Evolutionary conservation across 2,329 filamentous ascomycete genomes (phyloP).

Genomic region (Ophiobolus disseminans): DNA sequence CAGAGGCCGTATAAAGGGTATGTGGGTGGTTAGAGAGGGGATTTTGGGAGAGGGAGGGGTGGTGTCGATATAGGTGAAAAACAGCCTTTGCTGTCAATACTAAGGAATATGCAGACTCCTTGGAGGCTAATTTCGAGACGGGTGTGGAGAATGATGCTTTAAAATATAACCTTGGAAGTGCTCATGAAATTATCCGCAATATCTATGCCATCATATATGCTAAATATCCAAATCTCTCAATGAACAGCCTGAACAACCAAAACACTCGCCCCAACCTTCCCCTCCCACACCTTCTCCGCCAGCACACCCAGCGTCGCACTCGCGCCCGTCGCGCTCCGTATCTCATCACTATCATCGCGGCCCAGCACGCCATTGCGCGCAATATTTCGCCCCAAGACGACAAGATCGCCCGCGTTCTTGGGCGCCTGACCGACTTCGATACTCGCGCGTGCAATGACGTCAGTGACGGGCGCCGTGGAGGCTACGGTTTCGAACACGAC

Average conservation of each 20-base stretch:
- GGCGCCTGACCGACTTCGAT: conserved; percentile 66
- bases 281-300: conserved; percentile 65
- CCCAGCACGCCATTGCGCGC: conserved; percentile 33
- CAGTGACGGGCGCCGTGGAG: conserved; percentile 45
- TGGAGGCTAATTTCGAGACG: too few relatives aligned
- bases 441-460: conserved; percentile 62
- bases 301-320: conserved; percentile 64
- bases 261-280: conserved; percentile 69
- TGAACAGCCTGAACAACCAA: conserved; percentile 70
- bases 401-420: conserved; percentile 73
- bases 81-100: too few relatives aligned
- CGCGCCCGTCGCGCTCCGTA: conserved; percentile 35
- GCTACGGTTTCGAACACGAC: conserved; percentile 64
- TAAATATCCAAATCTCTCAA: conserved; percentile 2
- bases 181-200: too few relatives aligned
- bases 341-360: conserved; percentile 50
- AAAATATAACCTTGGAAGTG: too few relatives aligned
- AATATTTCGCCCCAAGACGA: conserved; percentile 68
- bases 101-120: too few relatives aligned
- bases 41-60: too few relatives aligned
- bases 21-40: too few relatives aligned
- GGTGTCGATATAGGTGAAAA: too few relatives aligned
- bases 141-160: too few relatives aligned
- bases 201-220: too few relatives aligned
- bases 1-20: too few relatives aligned